Evolutionary conservation across 257 asterid species (phyloP), one percentile per base, ranked within the genome.

Genomic region (Eucommia ulmoides): DNA sequence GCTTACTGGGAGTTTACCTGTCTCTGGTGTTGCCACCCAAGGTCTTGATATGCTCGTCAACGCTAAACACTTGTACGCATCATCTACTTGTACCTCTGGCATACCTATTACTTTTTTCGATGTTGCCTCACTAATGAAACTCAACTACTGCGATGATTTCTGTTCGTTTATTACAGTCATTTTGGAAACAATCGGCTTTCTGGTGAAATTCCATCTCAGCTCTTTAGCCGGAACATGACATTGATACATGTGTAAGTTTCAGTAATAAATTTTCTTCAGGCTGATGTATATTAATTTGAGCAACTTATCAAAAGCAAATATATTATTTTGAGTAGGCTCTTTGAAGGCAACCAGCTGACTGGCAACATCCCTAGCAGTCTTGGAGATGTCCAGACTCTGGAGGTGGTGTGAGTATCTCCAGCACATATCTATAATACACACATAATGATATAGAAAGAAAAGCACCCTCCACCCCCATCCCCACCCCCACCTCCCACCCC

Each of bases 21-120:
- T 91, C 66, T 91, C 98, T 23, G 52, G 7, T 45, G 81, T 81
- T 54, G 71, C 51, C 59, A 23, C 61, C 15, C 89, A 92, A 38
- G 98, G 98, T 19, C 96, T 91, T 63, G 98, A 91, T 70, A 71
- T 66, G 98, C 96, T 91, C 53, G 38, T 71, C 54, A 19, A 51
- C 7, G 23, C 96, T 4, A 72, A 65, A 25, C 98, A 91, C 78
- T 91, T 91, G 98, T 91, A 81, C 22, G 81, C 44, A 38, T 44
- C 17, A 23, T 57, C 45, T 26, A 10, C 19, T 52, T 26, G 45
- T 35, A 18, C 44, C 41, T 52, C 23, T 10, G 41, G 41, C 22
- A 54, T 19, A 10, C 8, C 44, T 50, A 41, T 2, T n/a, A 46
- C 33, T 49, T 24, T n/a, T n/a, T 25, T 22, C 33, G n/a, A n/a